Base-by-base conservation (phyloP, 345 rosid genomes). In the Eucalyptus victrix region DNA sequence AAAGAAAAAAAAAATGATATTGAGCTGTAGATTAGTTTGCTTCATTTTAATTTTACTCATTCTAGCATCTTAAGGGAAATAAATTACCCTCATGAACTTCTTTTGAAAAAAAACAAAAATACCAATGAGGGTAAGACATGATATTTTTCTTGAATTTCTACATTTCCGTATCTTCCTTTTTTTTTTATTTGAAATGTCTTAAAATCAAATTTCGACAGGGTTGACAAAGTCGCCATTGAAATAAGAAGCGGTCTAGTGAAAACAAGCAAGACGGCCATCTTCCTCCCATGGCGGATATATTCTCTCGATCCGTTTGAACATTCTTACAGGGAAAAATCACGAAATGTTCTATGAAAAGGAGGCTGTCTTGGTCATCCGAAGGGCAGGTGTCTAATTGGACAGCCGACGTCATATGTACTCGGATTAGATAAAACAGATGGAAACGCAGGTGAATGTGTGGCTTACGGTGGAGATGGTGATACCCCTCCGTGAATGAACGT, bases 91-190 rank as follows among this genome's bases (percentile, higher is more conserved):
- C 3, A 0, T 32, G 0, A 69, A 69, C 42, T 69, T 32, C 80
- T 69, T 1, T 2, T 32, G 24, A 53, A 17, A 67, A 53, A 17
- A 69, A 1, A 67, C 15, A 34, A 34, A 32, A 69, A 69, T 69
- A 21, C 26, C 2, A 0, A 6, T 10, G 26, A 72, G 5, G 14
- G 2, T 5, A 34, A 72, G 0, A 8, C 24, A 72, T 0, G 2
- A 34, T 37, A 19, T 19, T 19, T 34, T 18, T 72, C 13, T 72
- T 1, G 0, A 72, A 72, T 34, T 18, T 34, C 8, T 72, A 18
- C 0, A 0, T 18, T 3, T 10, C 6, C 0, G 0, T 65, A n/a
- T 0, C 0, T 17, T 34, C 9, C n/a, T n/a, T 1, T 69, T 32
- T 32, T 1, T 51, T 67, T 32, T 3, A 13, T 3, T 72, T 2